Evolutionary conservation across 441 rosid genomes (phyloP).

Genomic region (Erodium texanum): DNA sequence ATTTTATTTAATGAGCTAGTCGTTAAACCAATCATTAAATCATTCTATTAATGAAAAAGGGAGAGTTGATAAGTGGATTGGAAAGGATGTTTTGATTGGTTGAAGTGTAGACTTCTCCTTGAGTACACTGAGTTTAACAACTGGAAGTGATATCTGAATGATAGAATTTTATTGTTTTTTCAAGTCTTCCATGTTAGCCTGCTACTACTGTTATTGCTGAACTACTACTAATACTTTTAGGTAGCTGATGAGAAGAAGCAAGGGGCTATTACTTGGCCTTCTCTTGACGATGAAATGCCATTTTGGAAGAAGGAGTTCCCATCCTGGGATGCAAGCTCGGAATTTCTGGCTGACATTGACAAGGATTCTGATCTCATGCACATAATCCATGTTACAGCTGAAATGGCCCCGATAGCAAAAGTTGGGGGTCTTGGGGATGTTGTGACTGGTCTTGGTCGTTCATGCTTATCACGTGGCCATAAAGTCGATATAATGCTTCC

Average conservation of each 20-base stretch:
- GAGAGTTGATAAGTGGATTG: neutral
- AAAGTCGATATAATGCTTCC: slow-evolving; percentile 45
- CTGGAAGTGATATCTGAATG: neutral
- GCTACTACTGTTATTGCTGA: neutral
- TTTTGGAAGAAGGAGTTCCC: slow-evolving; percentile 48
- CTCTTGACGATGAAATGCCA: slow-evolving; percentile 37
- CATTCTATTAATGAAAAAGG: neutral
- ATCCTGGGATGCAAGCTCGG: slow-evolving; percentile 20
- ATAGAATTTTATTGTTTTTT: neutral
- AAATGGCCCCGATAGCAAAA: slow-evolving; percentile 54
- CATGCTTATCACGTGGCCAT: slow-evolving; percentile 42
- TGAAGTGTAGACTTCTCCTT: neutral
- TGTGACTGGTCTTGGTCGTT: slow-evolving; percentile 52
- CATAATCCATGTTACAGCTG: slow-evolving; percentile 44
- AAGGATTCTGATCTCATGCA: slow-evolving; percentile 37
- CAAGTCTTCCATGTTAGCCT: neutral
- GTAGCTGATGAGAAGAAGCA: neutral
- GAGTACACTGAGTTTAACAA: neutral
- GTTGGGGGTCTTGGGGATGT: slow-evolving; percentile 65
- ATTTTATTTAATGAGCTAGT: neutral
- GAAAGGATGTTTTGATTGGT: neutral
- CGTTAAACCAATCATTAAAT: neutral
- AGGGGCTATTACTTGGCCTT: slow-evolving; percentile 32
- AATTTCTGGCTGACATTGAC: slow-evolving; percentile 22
- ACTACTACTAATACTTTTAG: neutral